Percentiles rank a stretch among this genome's conserved stretches.
phyloP scores from a whole-genome alignment of 2,329 filamentous ascomycete species.

The Penicillium sumatraense region DNA sequence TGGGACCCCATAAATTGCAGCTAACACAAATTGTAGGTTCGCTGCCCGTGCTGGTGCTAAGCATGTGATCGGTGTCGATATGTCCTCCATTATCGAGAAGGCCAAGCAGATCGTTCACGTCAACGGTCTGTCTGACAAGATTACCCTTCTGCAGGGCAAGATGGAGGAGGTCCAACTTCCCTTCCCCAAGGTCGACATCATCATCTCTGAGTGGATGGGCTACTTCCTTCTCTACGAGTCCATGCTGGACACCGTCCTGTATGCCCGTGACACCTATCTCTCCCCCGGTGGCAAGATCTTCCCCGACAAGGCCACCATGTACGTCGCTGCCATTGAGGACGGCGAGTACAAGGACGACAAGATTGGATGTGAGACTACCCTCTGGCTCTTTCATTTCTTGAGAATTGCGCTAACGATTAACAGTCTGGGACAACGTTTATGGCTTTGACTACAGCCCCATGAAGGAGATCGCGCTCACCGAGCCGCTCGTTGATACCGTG shows the following conservation, averaged over 20 bases:
- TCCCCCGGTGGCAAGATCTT: constrained; percentile 89
- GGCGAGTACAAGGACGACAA: constrained; percentile 99
- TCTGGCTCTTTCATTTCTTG: constrained; percentile 3
- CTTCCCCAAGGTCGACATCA: constrained; percentile 96
- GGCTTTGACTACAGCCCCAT: constrained; percentile 96
- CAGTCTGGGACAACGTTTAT: constrained; percentile 99
- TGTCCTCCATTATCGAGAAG: constrained; percentile 99
- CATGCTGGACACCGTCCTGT: constrained; percentile 98
- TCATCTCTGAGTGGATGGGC: constrained; percentile 99
- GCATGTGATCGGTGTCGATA: constrained; percentile 98
- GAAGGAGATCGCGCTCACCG: constrained; percentile 89
- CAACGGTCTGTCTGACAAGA: constrained; percentile 94
- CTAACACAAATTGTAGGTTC: constrained; percentile 67
- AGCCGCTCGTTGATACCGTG: constrained; percentile 96
- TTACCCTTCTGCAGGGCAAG: constrained; percentile 97
- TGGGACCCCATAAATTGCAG: neutral
- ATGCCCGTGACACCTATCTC: constrained; percentile 92
- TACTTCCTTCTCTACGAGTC: constrained; percentile 98
- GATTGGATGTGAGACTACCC: constrained; percentile 80
- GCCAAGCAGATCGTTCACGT: constrained; percentile 89
- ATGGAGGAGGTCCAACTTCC: constrained; percentile 98
- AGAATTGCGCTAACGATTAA: constrained; percentile 29
- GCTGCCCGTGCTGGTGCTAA: constrained; percentile 94
- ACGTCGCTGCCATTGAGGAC: constrained; percentile 95
- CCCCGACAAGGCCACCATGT: constrained; percentile 98